These are phyloP conservation scores for Termitomyces sp. DNA, from an alignment of 768 basidiomycete species.

Conservation along the genomic window DNA sequence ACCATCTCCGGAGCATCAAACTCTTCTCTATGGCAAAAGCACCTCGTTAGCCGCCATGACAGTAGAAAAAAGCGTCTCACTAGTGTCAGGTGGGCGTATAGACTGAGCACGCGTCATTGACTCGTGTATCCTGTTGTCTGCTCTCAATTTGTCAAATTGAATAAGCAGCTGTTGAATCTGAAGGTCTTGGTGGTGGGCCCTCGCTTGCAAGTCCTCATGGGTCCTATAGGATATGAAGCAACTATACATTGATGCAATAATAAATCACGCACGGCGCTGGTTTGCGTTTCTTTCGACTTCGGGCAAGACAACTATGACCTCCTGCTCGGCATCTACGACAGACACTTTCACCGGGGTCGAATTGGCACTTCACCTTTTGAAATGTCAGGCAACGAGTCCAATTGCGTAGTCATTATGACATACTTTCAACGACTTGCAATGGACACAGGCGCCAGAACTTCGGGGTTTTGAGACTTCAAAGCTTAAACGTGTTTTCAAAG, in stretches of 20 bases:
- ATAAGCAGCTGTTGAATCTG: slow-evolving; percentile 39
- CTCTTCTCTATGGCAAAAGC: slow-evolving; percentile 4
- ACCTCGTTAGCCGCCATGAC: not conserved
- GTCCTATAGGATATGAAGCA: slow-evolving; percentile 27
- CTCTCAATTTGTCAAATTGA: slow-evolving; percentile 35
- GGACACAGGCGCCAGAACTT: slow-evolving; percentile 48
- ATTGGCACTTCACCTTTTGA: slow-evolving; percentile 47
- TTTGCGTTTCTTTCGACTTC: slow-evolving; percentile 51
- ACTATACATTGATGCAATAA: not conserved
- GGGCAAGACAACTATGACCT: slow-evolving; percentile 38
- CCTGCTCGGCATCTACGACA: slow-evolving; percentile 46
- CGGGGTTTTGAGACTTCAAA: not conserved
- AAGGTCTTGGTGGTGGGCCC: slow-evolving; percentile 37
- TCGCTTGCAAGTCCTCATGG: slow-evolving; percentile 47
- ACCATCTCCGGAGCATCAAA: slow-evolving; percentile 10
- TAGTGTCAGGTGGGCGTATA: slow-evolving; percentile 3
- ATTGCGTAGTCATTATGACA: slow-evolving; percentile 1
- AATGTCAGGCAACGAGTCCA: not conserved
- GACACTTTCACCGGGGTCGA: slow-evolving; percentile 33
- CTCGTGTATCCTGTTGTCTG: slow-evolving; percentile 33
- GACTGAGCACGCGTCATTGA: slow-evolving; percentile 30
- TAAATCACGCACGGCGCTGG: slow-evolving; percentile 40
- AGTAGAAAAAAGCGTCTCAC: slow-evolving; percentile 1
- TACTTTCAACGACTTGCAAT: slow-evolving; percentile 55
- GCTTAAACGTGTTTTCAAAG: not conserved